phyloP scores from a whole-genome alignment of 148 eudicot genomes.

The Fagopyrum esculentum region DNA sequence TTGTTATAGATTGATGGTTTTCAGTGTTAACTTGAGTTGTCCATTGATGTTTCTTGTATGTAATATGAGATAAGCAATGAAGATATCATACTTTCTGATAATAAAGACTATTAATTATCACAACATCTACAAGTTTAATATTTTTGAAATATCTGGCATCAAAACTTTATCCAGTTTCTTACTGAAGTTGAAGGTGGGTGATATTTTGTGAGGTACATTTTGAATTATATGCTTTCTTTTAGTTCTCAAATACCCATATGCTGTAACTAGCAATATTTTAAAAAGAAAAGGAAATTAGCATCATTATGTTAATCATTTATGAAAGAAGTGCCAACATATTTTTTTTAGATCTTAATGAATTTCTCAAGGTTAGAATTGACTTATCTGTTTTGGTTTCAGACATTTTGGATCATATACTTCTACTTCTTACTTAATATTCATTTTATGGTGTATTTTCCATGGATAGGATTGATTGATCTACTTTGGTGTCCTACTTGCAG shows the following conservation, averaged over 20 bases:
- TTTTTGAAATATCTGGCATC: neutral
- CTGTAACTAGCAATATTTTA: no score
- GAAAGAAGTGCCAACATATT: neutral
- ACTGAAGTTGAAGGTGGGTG: no score
- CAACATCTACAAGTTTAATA: neutral
- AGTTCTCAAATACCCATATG: no score
- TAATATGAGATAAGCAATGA: neutral
- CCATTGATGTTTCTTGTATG: neutral
- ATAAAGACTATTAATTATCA: neutral
- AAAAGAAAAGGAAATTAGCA: neutral
- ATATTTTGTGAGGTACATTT: no score
- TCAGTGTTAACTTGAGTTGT: neutral
- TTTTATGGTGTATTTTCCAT: neutral
- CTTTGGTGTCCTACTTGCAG: conserved; percentile 36
- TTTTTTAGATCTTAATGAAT: neutral
- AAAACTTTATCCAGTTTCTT: no score
- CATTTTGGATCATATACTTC: no score
- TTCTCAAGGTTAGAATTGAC: neutral
- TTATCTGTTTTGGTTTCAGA: conserved; percentile 12
- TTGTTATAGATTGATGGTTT: neutral
- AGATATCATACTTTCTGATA: neutral
- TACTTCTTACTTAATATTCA: neutral
- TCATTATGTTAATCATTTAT: neutral
- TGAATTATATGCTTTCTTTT: neutral
- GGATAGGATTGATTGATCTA: conserved; percentile 1